Base-by-base conservation (phyloP, 345 rosid genomes). In the Camelina laxa region DNA sequence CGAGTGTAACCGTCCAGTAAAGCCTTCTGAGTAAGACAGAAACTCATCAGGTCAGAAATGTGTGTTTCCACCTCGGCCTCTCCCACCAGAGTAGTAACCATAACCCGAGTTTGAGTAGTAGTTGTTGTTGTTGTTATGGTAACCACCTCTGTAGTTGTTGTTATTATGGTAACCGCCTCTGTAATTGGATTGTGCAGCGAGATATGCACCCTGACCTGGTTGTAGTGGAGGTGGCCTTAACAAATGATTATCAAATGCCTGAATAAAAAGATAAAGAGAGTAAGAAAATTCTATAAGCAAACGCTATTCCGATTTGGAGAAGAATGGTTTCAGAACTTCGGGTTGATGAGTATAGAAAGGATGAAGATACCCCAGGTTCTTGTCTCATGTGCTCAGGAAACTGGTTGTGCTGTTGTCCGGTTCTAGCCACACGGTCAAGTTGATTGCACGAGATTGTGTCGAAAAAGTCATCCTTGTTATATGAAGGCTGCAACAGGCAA, bases 401-500 rank as follows among this genome's bases (percentile, higher is more conserved):
- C 75, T 78, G 87, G 7, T 82, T 60, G 76, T 92, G 83, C 65
- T 88, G 88, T 44, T 69, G 75, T 22, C 75, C 44, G 70, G 72
- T 81, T 62, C 82, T 88, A 31, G 87, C 80, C 13, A 79, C 82
- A 19, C 45, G 79, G 69, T 67, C 80, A 73, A 79, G 84, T 27
- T 81, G 70, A 67, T 87, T 81, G 85, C 78, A 80, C 44, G 97
- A 93, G 67, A 93, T 84, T 7, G 92, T 79, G 79, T 93, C 97
- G 74, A 91, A 93, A 75, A 91, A 91, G 84, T 93, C 98, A 72
- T 91, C 93, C 77, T 89, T 93, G 73, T 85, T 91, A 80, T 93
- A 93, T 31, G 90, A 83, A 75, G 89, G 81, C 98, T 93, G 87
- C 74, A 76, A 47, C 70, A 77, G 36, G 67, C 39, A 72, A 58